Evolutionary conservation across 768 basidiomycete genomes (phyloP).

Genomic region (Boletus sp.): DNA sequence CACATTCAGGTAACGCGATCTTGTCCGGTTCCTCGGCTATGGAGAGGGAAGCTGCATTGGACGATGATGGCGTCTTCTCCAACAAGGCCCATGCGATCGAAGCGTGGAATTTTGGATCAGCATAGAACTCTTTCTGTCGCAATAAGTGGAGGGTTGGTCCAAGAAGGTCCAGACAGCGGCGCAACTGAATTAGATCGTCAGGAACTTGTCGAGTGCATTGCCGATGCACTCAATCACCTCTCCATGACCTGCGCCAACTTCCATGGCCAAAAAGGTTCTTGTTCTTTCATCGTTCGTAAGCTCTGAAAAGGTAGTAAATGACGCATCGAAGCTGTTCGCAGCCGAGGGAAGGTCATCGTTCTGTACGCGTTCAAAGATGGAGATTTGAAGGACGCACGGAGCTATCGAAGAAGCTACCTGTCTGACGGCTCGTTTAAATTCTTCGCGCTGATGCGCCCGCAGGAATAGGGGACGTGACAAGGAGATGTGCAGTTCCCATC

Average conservation of each 20-base stretch:
- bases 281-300: conserved; percentile 80
- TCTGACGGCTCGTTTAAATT: conserved; percentile 62
- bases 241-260: conserved; percentile 80
- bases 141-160: conserved; percentile 55
- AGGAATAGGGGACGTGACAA: conserved; percentile 81
- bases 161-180: conserved; percentile 51
- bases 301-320: conserved; percentile 70
- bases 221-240: conserved; percentile 49
- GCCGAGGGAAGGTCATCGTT: conserved; percentile 7
- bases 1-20: background rate
- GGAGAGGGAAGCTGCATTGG: conserved; percentile 4
- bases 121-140: conserved; percentile 79
- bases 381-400: conserved; percentile 41
- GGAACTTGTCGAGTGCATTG: conserved; percentile 4
- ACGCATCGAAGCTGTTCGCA: conserved; percentile 59
- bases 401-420: conserved; percentile 43
- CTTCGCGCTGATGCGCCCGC: conserved; percentile 75
- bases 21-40: conserved; percentile 1
- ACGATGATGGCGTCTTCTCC: conserved; percentile 23
- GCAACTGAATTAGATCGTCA: conserved; percentile 48
- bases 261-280: conserved; percentile 75
- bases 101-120: conserved; percentile 79
- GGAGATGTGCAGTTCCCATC: conserved; percentile 73
- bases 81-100: conserved; percentile 89
- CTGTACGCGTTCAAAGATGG: conserved; percentile 1